These are phyloP conservation scores for Talaromyces atroroseus DNA, from an alignment of 2,329 filamentous ascomycete genomes.

Conservation along the genomic window DNA sequence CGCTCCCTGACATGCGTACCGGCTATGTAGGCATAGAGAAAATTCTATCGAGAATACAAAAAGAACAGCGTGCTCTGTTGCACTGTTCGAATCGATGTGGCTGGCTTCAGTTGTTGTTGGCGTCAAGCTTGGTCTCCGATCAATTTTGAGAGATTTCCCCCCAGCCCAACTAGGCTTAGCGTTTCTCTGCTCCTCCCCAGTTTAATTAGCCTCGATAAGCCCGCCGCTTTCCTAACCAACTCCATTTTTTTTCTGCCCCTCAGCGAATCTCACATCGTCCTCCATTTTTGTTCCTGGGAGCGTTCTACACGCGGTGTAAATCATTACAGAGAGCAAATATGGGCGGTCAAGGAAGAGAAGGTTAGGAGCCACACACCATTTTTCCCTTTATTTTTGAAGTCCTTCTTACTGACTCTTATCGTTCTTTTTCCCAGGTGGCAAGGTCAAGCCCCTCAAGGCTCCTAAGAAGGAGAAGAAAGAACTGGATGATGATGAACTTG, in stretches of 20 bases:
- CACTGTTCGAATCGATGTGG: neutral
- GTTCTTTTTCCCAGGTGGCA: conserved; percentile 57
- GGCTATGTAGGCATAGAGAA: conserved; percentile 9
- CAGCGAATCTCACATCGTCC: conserved; percentile 13
- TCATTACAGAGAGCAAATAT: conserved; percentile 38
- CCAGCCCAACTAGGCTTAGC: conserved; percentile 4
- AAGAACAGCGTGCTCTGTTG: neutral
- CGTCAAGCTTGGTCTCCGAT: neutral
- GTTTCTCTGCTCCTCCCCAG: conserved; percentile 15
- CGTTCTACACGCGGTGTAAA: neutral
- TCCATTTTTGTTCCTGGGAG: conserved; percentile 3
- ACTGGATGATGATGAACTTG: conserved; percentile 79
- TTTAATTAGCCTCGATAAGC: conserved; percentile 8
- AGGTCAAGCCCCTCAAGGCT: conserved; percentile 79
- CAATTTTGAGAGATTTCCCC: neutral
- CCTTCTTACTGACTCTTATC: conserved; percentile 15
- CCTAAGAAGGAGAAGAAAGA: conserved; percentile 81
- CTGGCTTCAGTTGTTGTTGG: neutral
- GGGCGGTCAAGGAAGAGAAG: conserved; percentile 64
- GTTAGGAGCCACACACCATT: conserved; percentile 33
- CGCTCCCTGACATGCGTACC: conserved; percentile 23
- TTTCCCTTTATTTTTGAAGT: neutral
- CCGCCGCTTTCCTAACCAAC: conserved; percentile 5
- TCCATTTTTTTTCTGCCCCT: conserved; percentile 16
- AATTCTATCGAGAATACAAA: neutral